Base-by-base conservation (phyloP, 495 filamentous ascomycete genomes). In the Hapsidospora chrysogenum region DNA sequence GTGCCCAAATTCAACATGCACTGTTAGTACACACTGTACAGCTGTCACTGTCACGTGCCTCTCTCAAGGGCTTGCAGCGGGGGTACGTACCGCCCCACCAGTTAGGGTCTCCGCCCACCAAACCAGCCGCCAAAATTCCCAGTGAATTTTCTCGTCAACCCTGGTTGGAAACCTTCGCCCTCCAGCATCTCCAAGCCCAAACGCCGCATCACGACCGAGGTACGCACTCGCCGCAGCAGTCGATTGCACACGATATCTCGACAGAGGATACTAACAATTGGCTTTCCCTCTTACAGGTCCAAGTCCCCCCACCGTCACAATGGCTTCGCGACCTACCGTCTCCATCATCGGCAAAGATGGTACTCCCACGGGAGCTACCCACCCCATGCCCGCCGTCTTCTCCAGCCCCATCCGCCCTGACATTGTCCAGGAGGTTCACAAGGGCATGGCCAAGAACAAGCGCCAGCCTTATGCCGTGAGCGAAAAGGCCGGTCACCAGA, bases 401-500 rank as follows among this genome's bases (percentile, higher is more conserved):
- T 69, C 71, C 58, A 70, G 82, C 42, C 89, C 92, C 41, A 96
- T 97, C 70, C 92, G 89, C 61, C 83, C 84, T 48, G 89, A 97
- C 65, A 93, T 97, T 55, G 92, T 97, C 51, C 89, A 96, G 75
- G 79, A 80, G 58, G 89, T 96, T 52, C 89, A 97, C 73, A 86
- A 84, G 53, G 92, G 92, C 53, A 92, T 97, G 77, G 86, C 86
- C 56, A 97, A 95, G 80, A 97, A 97, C 76, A 93, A 92, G 78
- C 78, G 89, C 60, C 89, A 97, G 73, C 87, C 89, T 40, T 97
- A 97, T 66, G 78, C 89, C 52, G 89, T 97, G 72, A 93, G 84
- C 77, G 86, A 94, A 80, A 97, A 97, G 77, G 89, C 89, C 58
- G 89, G 89, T 67, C 92, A 97, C 66, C 89, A 97, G 65, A 97